Conservation (phyloP, 2,329 filamentous ascomycete genomes). For the Arthroderma sp. region DNA sequence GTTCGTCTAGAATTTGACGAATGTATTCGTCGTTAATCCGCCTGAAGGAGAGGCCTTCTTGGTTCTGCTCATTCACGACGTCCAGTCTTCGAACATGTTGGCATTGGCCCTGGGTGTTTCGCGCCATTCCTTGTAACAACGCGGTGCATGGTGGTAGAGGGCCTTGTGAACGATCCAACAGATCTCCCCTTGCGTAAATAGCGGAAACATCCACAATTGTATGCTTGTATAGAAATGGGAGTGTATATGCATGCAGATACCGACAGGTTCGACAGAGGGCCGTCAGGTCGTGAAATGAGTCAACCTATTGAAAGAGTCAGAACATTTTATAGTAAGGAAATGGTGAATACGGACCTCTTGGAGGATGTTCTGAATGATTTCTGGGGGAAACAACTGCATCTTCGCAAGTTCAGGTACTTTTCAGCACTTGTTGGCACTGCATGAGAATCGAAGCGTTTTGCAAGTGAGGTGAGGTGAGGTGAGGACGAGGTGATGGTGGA, state of each 20-base stretch:
- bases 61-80: background rate
- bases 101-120: constrained; percentile 1
- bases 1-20: background rate
- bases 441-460: too few species aligned
- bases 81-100: background rate
- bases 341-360: background rate
- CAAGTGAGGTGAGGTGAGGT: too few species aligned
- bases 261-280: background rate
- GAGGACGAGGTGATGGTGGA: too few species aligned
- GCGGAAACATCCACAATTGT: background rate
- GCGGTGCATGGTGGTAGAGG: background rate
- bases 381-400: background rate
- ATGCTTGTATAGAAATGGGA: background rate
- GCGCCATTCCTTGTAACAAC: background rate
- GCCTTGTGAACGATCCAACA: background rate
- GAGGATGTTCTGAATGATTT: background rate
- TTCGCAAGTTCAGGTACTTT: background rate
- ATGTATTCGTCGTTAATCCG: background rate
- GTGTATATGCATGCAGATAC: background rate
- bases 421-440: too few species aligned
- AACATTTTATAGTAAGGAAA: background rate
- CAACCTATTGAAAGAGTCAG: background rate
- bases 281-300: background rate
- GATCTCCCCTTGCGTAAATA: background rate
- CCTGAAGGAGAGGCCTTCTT: background rate